These are phyloP conservation scores for Fonsecaea multimorphosa DNA, from an alignment of 2,329 filamentous ascomycete species.

Conservation along the genomic window DNA sequence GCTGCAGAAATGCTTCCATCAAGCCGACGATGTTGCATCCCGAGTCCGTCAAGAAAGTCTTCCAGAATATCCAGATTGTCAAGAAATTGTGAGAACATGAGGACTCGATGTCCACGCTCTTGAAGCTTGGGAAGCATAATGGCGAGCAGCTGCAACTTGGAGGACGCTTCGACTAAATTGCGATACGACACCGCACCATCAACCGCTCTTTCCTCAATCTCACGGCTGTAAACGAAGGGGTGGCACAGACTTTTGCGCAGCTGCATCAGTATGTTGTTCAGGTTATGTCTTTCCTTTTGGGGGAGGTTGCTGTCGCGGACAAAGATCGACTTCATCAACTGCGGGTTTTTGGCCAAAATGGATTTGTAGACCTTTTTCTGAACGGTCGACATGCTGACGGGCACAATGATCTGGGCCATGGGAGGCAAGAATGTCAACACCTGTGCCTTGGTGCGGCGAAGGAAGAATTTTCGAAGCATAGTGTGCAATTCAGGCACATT, in stretches of 20 bases:
- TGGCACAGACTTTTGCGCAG: constrained; percentile 93
- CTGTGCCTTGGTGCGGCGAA: constrained; percentile 83
- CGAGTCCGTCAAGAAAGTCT: constrained; percentile 82
- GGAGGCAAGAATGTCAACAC: constrained; percentile 91
- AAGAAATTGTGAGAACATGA: constrained; percentile 96
- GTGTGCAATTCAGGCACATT: constrained; percentile 82
- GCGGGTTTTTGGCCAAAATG: constrained; percentile 87
- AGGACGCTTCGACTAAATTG: constrained; percentile 88
- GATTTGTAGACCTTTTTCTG: constrained; percentile 95
- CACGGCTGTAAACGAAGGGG: constrained; percentile 89
- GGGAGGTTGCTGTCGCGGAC: constrained; percentile 62
- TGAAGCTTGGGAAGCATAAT: constrained; percentile 85
- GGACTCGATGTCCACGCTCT: constrained; percentile 83
- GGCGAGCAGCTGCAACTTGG: constrained; percentile 83
- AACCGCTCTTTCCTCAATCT: constrained; percentile 82
- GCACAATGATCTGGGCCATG: constrained; percentile 93
- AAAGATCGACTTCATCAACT: constrained; percentile 87
- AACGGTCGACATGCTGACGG: constrained; percentile 90
- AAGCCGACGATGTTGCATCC: constrained; percentile 75
- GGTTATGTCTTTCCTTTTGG: constrained; percentile 75
- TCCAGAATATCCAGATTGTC: constrained; percentile 86
- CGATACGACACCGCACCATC: constrained; percentile 67
- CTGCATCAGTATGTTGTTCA: constrained; percentile 96
- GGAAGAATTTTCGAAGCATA: constrained; percentile 75
- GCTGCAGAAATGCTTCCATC: constrained; percentile 82